phyloP scores from a whole-genome alignment of 805 yeast species.

The Schwanniomyces occidentalis region DNA sequence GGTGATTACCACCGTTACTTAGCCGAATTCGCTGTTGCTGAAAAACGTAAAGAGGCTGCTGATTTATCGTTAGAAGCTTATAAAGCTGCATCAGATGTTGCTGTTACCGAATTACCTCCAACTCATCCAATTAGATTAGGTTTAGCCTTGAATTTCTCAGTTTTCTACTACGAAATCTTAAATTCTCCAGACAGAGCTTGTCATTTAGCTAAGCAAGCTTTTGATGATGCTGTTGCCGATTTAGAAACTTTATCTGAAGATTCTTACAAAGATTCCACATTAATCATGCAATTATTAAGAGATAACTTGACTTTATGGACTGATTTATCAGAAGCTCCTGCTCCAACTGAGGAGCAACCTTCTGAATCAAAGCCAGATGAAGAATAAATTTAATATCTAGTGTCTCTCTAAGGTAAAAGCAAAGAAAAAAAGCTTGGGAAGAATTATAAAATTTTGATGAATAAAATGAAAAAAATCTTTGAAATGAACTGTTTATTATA shows the following conservation, averaged over 20 bases:
- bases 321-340: constrained; percentile 81
- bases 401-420: constrained; percentile 5
- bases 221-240: constrained; percentile 98
- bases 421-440: constrained; percentile 5
- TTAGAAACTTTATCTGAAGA: constrained; percentile 96
- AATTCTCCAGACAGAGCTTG: constrained; percentile 99
- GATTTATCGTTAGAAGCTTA: constrained; percentile 91
- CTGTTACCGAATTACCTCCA: constrained; percentile 95
- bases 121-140: constrained; percentile 99
- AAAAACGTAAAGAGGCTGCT: constrained; percentile 90
- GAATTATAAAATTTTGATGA: neutral
- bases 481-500: neutral
- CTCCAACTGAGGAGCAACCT: constrained; percentile 36
- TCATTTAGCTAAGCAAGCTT: constrained; percentile 97
- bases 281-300: constrained; percentile 98
- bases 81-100: constrained; percentile 94
- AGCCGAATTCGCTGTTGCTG: constrained; percentile 93
- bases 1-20: constrained; percentile 99
- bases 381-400: constrained; percentile 15
- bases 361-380: constrained; percentile 19
- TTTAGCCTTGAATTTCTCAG: constrained; percentile 95
- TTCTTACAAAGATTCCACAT: constrained; percentile 96
- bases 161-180: constrained; percentile 96
- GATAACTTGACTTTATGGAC: constrained; percentile 99
- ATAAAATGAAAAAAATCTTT: neutral